Base-by-base conservation (phyloP, 768 basidiomycete species). In the Hericium erinaceus region DNA sequence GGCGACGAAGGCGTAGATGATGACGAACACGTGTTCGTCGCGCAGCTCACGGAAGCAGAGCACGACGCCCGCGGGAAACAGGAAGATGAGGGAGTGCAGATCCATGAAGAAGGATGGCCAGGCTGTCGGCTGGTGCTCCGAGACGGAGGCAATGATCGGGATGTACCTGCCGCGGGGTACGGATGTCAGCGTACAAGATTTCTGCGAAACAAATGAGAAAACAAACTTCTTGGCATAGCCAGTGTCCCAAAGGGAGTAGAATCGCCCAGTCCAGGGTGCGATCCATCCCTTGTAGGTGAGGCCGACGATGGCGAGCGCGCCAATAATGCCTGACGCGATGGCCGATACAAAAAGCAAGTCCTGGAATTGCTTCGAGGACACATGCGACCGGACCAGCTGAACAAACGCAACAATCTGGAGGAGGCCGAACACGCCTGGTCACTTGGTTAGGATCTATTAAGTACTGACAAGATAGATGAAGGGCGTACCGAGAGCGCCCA, bases 21-120 rank as follows among this genome's bases (percentile, higher is more conserved):
- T 95, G 65, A 99, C 91, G 70, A 99, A 99, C 61, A 99, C 76
- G 67, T 99, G 97, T 68, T 98, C 97, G 69, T 99, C 97, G 28
- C 92, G 84, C 20, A 99, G 79, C 66, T 95, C 81, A 59, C 83
- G 84, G 91, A 98, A 98, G 73, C 93, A 97, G 50, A 97, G 74
- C 66, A 90, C 76, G 39, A 98, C 92, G 62, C 97, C 97, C 16
- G 93, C 95, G 3, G 97, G 97, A 84, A 99, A 99, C 53, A 94
- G 74, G 82, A 94, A 98, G 62, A 98, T 89, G 68, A 99, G 85
- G 80, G 98, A 88, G 66, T 97, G 90, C 56, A 99, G 85, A 70
- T 99, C 97, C 88, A 98, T 98, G 78, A 95, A 98, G 81, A 98
- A 98, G 2, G 97, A 89, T 10, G 97, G 95, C 97, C 97, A 99